phyloP scores from a whole-genome alignment of 306 rosid genomes.

The Gastrolobium bilobum region DNA sequence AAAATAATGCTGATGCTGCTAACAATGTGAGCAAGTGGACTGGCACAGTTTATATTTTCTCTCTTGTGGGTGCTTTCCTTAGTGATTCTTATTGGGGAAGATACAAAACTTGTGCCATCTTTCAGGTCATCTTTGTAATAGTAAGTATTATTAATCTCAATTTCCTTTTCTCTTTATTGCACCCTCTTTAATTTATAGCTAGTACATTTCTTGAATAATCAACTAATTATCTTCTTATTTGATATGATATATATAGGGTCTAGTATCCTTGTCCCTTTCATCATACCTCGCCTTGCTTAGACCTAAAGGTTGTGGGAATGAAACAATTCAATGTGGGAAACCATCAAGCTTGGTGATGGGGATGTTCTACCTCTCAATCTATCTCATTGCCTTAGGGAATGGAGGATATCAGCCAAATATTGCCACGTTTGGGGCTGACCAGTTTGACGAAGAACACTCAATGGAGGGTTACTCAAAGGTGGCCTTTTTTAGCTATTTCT shows the following conservation, averaged over 20 bases:
- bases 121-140: slow-evolving; percentile 72
- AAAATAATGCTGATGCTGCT: slow-evolving; percentile 68
- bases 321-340: slow-evolving; percentile 46
- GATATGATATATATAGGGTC: slow-evolving; percentile 62
- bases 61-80: slow-evolving; percentile 67
- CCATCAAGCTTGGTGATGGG: slow-evolving; percentile 54
- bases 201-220: background rate
- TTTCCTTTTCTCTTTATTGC: slow-evolving; percentile 15
- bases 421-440: slow-evolving; percentile 78
- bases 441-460: slow-evolving; percentile 64
- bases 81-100: slow-evolving; percentile 76
- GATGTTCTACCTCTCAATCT: slow-evolving; percentile 68
- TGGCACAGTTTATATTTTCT: slow-evolving; percentile 66
- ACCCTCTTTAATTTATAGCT: slow-evolving; percentile 3
- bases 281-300: slow-evolving; percentile 73
- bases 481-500: slow-evolving; percentile 69
- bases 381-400: slow-evolving; percentile 70
- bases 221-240: slow-evolving; percentile 29
- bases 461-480: slow-evolving; percentile 60
- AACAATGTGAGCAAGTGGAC: slow-evolving; percentile 68
- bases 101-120: slow-evolving; percentile 63
- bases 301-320: slow-evolving; percentile 87
- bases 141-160: slow-evolving; percentile 58
- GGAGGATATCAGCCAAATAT: slow-evolving; percentile 74
- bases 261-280: slow-evolving; percentile 71